These are phyloP conservation scores for Penicillium sumatraense DNA, from an alignment of 2,329 filamentous ascomycete species.

Conservation along the genomic window DNA sequence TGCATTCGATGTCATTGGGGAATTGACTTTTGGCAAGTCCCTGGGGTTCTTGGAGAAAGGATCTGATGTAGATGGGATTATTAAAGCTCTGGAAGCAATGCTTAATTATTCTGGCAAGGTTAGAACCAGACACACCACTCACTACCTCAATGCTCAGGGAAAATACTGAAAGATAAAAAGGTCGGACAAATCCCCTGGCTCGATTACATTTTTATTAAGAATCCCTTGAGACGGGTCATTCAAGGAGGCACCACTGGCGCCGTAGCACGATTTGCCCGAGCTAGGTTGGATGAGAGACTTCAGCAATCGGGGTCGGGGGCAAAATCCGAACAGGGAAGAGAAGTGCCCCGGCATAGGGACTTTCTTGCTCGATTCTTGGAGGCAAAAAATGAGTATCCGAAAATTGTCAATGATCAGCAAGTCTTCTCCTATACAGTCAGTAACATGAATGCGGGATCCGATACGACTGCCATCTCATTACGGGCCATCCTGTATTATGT, in stretches of 20 bases:
- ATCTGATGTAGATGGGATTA: constrained; percentile 38
- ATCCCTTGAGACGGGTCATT: constrained; percentile 29
- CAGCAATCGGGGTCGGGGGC: not conserved
- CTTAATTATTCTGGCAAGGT: constrained; percentile 33
- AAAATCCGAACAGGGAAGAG: constrained; percentile 1
- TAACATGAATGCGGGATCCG: constrained; percentile 40
- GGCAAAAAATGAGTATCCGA: constrained; percentile 26
- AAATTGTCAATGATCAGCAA: constrained; percentile 31
- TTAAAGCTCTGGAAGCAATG: constrained; percentile 32
- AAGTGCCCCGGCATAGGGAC: constrained; percentile 16
- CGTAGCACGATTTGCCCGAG: constrained; percentile 27
- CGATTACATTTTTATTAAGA: constrained; percentile 40
- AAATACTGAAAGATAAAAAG: constrained; percentile 2
- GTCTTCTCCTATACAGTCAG: constrained; percentile 33
- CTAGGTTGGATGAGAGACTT: constrained; percentile 25
- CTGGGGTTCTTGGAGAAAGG: constrained; percentile 41
- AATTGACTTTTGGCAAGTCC: constrained; percentile 39
- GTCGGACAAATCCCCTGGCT: constrained; percentile 43
- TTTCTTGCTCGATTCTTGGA: constrained; percentile 38
- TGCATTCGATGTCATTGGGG: constrained; percentile 44
- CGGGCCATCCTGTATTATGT: constrained; percentile 38
- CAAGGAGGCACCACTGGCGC: constrained; percentile 24
- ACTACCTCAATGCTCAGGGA: not conserved
- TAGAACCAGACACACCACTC: not conserved
- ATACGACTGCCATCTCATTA: constrained; percentile 40